phyloP scores from a whole-genome alignment of 116 monocot genomes.

The Posidonia oceanica region DNA sequence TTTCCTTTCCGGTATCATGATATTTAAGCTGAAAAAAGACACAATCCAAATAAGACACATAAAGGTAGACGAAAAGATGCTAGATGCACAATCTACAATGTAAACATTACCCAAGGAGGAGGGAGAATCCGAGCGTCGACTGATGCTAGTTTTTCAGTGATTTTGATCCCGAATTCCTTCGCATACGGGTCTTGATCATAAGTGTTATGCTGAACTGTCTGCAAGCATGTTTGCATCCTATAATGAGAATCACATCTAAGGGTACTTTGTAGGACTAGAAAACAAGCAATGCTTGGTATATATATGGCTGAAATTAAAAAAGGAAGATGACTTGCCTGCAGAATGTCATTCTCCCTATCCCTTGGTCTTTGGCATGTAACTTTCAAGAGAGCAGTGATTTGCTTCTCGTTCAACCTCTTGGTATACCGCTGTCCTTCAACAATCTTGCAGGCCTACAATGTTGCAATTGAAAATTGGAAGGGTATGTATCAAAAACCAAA shows the following conservation, averaged over 20 bases:
- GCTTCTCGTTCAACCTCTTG: conserved; percentile 57
- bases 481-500: neutral
- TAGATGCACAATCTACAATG: neutral
- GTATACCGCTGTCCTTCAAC: conserved; percentile 50
- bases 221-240: conserved; percentile 1
- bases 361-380: conserved; percentile 43
- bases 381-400: conserved; percentile 50
- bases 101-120: conserved; percentile 49
- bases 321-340: conserved; percentile 20
- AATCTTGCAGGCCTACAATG: conserved; percentile 44
- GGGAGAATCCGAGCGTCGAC: conserved; percentile 73
- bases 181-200: conserved; percentile 51
- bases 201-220: conserved; percentile 57
- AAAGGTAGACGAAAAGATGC: neutral
- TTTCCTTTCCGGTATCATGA: conserved; percentile 54
- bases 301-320: neutral
- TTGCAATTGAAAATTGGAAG: neutral
- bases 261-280: no score
- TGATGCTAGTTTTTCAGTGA: conserved; percentile 39
- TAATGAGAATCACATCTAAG: neutral
- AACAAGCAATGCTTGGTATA: no score
- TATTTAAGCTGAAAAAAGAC: conserved; percentile 42
- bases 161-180: conserved; percentile 62
- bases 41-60: neutral
- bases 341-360: conserved; percentile 47